These are phyloP conservation scores for Rhodotorula sphaerocarpa DNA, from an alignment of 768 basidiomycete species.

Conservation along the genomic window DNA sequence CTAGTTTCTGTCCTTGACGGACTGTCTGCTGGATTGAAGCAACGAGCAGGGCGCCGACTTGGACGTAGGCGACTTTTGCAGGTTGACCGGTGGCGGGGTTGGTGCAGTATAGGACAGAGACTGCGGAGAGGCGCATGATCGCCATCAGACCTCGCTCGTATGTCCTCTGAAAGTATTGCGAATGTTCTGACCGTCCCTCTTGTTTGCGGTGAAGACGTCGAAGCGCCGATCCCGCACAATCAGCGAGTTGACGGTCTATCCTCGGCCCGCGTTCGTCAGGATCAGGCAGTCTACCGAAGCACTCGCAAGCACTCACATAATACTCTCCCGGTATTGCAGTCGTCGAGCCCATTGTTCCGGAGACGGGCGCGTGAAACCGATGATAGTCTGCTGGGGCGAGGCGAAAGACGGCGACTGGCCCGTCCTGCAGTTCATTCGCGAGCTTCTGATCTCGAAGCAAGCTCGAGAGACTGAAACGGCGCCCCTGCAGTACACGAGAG, in stretches of 20 bases:
- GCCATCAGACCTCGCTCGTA: slow-evolving; percentile 32
- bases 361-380: slow-evolving; percentile 53
- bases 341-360: slow-evolving; percentile 49
- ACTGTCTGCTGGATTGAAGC: slow-evolving; percentile 63
- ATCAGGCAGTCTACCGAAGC: accelerated
- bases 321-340: slow-evolving; percentile 40
- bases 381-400: slow-evolving; percentile 80
- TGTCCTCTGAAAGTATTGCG: slow-evolving; percentile 11
- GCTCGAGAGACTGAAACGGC: slow-evolving; percentile 57
- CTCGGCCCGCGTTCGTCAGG: neutral
- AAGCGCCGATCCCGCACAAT: slow-evolving; percentile 42
- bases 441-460: slow-evolving; percentile 52
- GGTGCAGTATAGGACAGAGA: neutral
- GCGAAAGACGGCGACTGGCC: slow-evolving; percentile 57
- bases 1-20: slow-evolving; percentile 41
- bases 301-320: slow-evolving; percentile 16
- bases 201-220: slow-evolving; percentile 44
- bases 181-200: slow-evolving; percentile 39
- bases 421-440: slow-evolving; percentile 43
- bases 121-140: slow-evolving; percentile 37
- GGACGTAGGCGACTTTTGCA: slow-evolving; percentile 57
- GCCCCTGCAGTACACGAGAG: slow-evolving; percentile 60
- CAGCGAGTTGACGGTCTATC: slow-evolving; percentile 23
- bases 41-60: slow-evolving; percentile 73
- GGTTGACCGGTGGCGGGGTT: slow-evolving; percentile 7